Percentiles rank a stretch among this genome's conserved stretches.
Conservation (phyloP, 805 yeast species). For the Vanderwaltozyma polyspora region DNA sequence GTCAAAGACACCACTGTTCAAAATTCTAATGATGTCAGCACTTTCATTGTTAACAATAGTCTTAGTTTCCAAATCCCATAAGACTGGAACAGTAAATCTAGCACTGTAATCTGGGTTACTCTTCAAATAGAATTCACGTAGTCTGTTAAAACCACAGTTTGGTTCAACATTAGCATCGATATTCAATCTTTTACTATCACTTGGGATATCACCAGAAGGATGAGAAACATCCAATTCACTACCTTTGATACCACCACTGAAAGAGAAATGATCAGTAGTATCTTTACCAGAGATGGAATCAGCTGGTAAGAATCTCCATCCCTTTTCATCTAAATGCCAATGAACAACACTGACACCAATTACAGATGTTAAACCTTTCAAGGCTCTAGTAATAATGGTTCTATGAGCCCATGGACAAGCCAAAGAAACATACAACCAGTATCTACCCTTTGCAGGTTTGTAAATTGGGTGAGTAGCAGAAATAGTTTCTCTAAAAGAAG, state of each 20-base stretch:
- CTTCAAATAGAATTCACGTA: slow-evolving; percentile 64
- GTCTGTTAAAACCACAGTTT: slow-evolving; percentile 44
- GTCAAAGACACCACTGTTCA: slow-evolving; percentile 64
- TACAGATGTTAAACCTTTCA: slow-evolving; percentile 59
- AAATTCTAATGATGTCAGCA: slow-evolving; percentile 76
- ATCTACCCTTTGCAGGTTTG: slow-evolving; percentile 67
- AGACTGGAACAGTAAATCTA: slow-evolving; percentile 82
- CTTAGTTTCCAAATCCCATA: slow-evolving; percentile 76
- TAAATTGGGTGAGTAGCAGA: slow-evolving; percentile 46
- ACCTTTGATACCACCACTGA: slow-evolving; percentile 15
- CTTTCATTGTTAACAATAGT: slow-evolving; percentile 90
- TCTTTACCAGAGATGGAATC: slow-evolving; percentile 6
- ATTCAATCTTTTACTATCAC: slow-evolving; percentile 14
- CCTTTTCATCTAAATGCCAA: slow-evolving; percentile 78
- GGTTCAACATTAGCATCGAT: slow-evolving; percentile 44
- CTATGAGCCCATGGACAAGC: slow-evolving; percentile 98
- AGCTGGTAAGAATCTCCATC: slow-evolving; percentile 61
- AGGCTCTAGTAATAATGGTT: slow-evolving; percentile 55
- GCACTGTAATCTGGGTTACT: slow-evolving; percentile 69
- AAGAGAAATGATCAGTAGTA: slow-evolving; percentile 7
- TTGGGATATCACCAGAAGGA: slow-evolving; percentile 9
- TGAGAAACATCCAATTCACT: slow-evolving; percentile 4
- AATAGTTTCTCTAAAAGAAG: slow-evolving; percentile 55
- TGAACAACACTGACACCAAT: slow-evolving; percentile 72
- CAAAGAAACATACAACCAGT: slow-evolving; percentile 74